Conservation (phyloP, 805 yeast genomes). For the Yarrowia porcina region DNA sequence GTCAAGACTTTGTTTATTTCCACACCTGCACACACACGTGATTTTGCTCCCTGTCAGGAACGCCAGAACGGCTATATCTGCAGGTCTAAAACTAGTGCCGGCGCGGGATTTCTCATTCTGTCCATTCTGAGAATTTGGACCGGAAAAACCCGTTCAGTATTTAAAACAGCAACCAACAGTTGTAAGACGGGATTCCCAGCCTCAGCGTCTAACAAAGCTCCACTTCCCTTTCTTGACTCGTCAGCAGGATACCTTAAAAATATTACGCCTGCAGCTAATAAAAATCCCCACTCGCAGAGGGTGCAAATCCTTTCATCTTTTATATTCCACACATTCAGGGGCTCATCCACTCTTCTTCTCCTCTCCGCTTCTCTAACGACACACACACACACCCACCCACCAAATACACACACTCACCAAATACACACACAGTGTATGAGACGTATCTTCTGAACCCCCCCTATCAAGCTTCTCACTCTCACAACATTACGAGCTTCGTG, state of each 20-base stretch:
- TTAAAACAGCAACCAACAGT: too few species aligned
- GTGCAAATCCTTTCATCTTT: neutral
- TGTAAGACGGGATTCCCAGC: too few species aligned
- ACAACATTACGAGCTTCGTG: too few species aligned
- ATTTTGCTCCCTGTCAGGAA: neutral
- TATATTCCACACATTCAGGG: neutral
- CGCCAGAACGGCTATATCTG: neutral
- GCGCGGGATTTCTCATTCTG: too few species aligned
- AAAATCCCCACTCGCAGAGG: neutral
- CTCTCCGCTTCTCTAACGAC: neutral
- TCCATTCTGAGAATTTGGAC: too few species aligned
- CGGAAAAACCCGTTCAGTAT: too few species aligned
- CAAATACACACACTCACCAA: too few species aligned
- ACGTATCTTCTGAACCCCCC: too few species aligned
- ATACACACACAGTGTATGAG: neutral
- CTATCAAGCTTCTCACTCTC: neutral
- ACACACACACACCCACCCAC: neutral
- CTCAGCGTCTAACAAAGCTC: neutral
- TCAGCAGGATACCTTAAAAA: neutral
- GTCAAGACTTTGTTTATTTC: too few species aligned
- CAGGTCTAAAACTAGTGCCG: too few species aligned
- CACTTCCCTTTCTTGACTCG: neutral
- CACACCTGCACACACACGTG: neutral
- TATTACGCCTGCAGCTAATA: constrained; percentile 4
- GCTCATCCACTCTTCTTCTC: neutral